phyloP scores from a whole-genome alignment of 225 moss, liverwort and hornwort species.

The Straminergon stramineum region DNA sequence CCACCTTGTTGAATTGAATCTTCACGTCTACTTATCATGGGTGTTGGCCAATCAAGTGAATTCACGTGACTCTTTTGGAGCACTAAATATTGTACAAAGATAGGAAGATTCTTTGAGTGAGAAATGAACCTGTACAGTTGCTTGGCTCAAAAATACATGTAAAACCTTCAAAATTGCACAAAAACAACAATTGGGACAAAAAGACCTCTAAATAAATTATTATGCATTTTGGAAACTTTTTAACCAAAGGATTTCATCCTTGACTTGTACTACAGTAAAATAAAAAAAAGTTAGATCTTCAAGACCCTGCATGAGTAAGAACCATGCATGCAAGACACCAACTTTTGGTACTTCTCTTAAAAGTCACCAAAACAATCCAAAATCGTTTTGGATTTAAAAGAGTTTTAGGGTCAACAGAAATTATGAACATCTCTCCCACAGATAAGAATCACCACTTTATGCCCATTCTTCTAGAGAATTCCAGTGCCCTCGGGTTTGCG shows the following conservation, averaged over 20 bases:
- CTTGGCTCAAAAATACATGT: not conserved
- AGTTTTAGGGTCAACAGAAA: not conserved
- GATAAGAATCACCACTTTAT: not conserved
- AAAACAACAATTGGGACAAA: not conserved
- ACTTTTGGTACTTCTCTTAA: not conserved
- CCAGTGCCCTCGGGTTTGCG: not conserved
- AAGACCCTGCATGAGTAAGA: rapidly evolving
- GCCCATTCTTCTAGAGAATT: not conserved
- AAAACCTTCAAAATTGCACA: not conserved
- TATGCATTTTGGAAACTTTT: not conserved
- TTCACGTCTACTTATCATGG: not conserved
- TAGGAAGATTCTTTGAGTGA: not conserved
- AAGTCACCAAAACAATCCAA: not conserved
- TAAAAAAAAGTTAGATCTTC: rapidly evolving
- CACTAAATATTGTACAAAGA: not conserved
- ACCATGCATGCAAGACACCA: not conserved
- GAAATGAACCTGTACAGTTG: rapidly evolving
- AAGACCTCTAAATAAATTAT: not conserved
- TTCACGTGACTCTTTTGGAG: rapidly evolving
- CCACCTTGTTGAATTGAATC: not conserved
- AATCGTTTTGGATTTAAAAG: not conserved
- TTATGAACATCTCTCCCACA: too few species aligned
- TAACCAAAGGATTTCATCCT: not conserved
- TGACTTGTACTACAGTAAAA: not conserved
- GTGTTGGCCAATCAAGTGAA: not conserved